These are phyloP conservation scores for Colletotrichum eleusines DNA, from an alignment of 2,329 filamentous ascomycete species.

Conservation along the genomic window DNA sequence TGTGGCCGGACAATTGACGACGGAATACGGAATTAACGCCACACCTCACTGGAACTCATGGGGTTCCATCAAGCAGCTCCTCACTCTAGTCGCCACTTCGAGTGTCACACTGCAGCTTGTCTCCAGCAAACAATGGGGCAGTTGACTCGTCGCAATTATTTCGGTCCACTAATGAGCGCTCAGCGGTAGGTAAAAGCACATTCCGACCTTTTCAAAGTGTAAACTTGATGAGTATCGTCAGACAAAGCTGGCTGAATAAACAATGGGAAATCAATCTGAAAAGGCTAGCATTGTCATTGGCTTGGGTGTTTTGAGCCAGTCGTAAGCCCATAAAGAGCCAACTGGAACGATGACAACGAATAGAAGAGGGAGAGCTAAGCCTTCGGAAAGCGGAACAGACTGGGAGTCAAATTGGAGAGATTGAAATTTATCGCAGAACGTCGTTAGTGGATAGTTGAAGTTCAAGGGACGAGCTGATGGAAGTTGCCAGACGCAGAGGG, in stretches of 20 bases:
- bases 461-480: too few species aligned
- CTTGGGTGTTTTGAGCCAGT: neutral
- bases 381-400: neutral
- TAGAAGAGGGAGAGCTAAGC: neutral
- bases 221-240: too few species aligned
- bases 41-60: conserved; percentile 6
- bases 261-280: too few species aligned
- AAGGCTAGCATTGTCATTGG: neutral
- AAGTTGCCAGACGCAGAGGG: too few species aligned
- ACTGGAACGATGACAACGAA: neutral
- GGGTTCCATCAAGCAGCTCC: neutral
- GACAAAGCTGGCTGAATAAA: too few species aligned
- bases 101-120: conserved; percentile 9
- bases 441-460: too few species aligned
- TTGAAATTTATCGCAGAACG: too few species aligned
- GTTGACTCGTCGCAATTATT: conserved; percentile 17
- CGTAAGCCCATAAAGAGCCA: neutral
- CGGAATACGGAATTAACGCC: conserved; percentile 22
- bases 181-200: too few species aligned
- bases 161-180: neutral
- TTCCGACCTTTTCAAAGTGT: too few species aligned
- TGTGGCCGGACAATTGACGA: conserved; percentile 29
- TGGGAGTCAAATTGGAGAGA: neutral
- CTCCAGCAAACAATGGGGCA: conserved; percentile 10
- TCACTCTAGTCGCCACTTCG: conserved; percentile 20